Conservation (phyloP, 192 early-diverging fungal genomes). For the Allomyces javanicus region DNA sequence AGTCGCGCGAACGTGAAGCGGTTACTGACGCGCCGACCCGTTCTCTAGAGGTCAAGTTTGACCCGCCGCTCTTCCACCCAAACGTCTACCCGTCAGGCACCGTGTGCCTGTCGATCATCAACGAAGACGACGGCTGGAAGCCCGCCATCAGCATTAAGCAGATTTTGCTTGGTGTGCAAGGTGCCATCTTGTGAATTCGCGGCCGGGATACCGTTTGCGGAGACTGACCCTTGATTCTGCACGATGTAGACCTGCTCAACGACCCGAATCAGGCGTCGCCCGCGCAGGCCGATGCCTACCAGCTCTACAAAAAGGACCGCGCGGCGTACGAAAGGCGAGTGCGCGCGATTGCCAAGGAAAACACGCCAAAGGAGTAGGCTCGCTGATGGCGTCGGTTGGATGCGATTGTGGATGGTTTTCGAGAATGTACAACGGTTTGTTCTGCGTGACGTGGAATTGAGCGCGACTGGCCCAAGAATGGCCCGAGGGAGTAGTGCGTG, state of each 20-base stretch:
- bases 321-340: conserved; percentile 32
- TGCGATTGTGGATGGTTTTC: neutral
- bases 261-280: conserved; percentile 82
- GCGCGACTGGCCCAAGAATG: no score
- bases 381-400: neutral
- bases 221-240: conserved; percentile 1
- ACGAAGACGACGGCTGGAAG: conserved; percentile 88
- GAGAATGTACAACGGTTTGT: no score
- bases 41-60: conserved; percentile 32
- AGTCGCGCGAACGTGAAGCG: no score
- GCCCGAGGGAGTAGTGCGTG: no score
- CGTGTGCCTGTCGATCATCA: conserved; percentile 89
- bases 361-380: conserved; percentile 6
- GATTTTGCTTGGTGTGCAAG: conserved; percentile 79
- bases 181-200: neutral
- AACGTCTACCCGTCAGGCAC: conserved; percentile 96
- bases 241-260: conserved; percentile 43
- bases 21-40: no score
- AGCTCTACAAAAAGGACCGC: conserved; percentile 41
- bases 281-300: conserved; percentile 66
- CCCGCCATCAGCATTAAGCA: conserved; percentile 92
- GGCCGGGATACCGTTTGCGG: neutral
- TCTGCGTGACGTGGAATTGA: no score
- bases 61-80: conserved; percentile 66
- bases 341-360: conserved; percentile 34